A percentile compares a stretch with the other conserved stretches of the same genome.
These are phyloP conservation scores for Corchorus olitorius DNA, from an alignment of 345 rosid genomes.

Conservation along the genomic window DNA sequence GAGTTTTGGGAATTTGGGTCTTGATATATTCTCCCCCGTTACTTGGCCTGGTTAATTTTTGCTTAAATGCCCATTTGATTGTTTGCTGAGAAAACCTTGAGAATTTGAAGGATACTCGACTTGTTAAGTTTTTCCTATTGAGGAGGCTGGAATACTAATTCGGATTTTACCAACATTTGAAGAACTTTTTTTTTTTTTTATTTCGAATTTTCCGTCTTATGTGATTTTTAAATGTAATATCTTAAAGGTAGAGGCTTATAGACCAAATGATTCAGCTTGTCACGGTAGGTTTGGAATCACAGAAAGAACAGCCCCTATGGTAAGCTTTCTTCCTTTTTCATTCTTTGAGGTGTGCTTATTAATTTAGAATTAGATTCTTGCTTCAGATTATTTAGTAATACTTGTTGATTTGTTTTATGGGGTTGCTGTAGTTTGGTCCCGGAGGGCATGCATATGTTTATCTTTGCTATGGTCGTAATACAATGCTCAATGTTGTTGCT, in stretches of 20 bases:
- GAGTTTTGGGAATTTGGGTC: slow-evolving; percentile 13
- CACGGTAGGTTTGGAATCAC: slow-evolving; percentile 88
- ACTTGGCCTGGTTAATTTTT: not conserved
- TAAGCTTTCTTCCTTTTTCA: slow-evolving; percentile 32
- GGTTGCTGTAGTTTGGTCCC: slow-evolving; percentile 74
- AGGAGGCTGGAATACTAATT: not conserved
- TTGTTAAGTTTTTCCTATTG: not conserved
- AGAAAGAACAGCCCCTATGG: slow-evolving; percentile 83
- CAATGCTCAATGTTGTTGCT: slow-evolving; percentile 92
- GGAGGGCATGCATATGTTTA: slow-evolving; percentile 97
- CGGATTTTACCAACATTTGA: not conserved
- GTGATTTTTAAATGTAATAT: slow-evolving; percentile 6
- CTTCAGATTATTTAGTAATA: not conserved
- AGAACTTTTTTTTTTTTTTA: not conserved
- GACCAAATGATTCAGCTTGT: slow-evolving; percentile 93
- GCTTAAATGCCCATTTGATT: not conserved
- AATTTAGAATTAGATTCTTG: not conserved
- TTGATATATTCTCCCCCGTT: not conserved
- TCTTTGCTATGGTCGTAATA: slow-evolving; percentile 91
- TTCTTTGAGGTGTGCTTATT: not conserved
- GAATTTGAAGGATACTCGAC: not conserved
- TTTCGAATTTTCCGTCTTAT: not conserved
- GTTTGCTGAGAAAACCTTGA: slow-evolving; percentile 2
- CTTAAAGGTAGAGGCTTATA: slow-evolving; percentile 86
- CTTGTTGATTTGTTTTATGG: not conserved